Evolutionary conservation across 2,329 filamentous ascomycete species (phyloP), one percentile per base, ranked within the genome.

Genomic region (Colletotrichum eleusines): DNA sequence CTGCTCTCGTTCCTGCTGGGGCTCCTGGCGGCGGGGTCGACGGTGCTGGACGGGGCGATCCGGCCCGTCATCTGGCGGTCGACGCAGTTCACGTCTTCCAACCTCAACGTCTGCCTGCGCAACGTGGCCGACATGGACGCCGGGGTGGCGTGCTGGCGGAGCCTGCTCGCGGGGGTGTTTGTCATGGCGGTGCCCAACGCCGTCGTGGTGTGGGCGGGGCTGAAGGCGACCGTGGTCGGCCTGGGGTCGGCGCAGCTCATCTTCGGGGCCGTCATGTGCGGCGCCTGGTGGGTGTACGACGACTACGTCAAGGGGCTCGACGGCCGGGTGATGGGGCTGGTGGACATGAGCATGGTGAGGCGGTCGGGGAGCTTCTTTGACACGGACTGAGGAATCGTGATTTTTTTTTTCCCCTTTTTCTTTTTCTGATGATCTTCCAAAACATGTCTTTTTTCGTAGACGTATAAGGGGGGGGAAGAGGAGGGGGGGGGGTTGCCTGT

Each of bases 111-210:
- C 16, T 81, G 81, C 31, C 79, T 85, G 63, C 82, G 85, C 38
- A 84, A 81, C 74, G 83, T 82, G 20, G 80, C 80, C 18, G 85
- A 88, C 73, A 87, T 88, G 85, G 77, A 81, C 33, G 81, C 79
- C 4, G 83, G 79, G 38, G 79, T 86, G 2, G 71, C 77, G 2
- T 79, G 82, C 46, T 81, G 84, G 77, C 80, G 84, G 28, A 80
- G 77, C 16, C 57, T 86, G 20, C 74, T 80, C 5, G 79, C 81
- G 0, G 86, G 85, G 7, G 76, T 81, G 3, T 84, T 87, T 59
- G 79, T 84, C 20, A 64, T 86, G 18, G 82, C 78, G 26, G 66
- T 84, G 20, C 84, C 85, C 16, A 78, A 77, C 44, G 80, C 78
- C 1, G 75, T 84, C 9, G 65, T 57, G 9, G 61, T 60, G 35